phyloP scores from a whole-genome alignment of 1,284 basidiomycete genomes.

The Mycosarcoma maydis region DNA sequence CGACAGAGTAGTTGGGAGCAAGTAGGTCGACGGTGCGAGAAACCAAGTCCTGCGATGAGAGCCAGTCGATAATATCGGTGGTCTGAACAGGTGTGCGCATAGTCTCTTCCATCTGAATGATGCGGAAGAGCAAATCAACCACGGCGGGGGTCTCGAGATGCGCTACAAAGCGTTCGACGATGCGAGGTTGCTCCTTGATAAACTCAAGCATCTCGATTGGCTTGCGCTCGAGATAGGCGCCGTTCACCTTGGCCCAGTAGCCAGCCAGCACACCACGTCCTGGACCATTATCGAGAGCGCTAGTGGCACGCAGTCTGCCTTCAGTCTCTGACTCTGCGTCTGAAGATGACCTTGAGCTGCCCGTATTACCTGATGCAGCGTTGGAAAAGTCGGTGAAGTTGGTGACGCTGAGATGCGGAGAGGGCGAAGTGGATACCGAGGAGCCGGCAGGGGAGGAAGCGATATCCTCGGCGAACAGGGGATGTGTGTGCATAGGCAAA shows the following conservation, averaged over 20 bases:
- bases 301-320: constrained; percentile 37
- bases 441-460: constrained; percentile 17
- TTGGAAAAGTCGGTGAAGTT: constrained; percentile 31
- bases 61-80: constrained; percentile 86
- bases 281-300: constrained; percentile 67
- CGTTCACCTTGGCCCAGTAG: constrained; percentile 82
- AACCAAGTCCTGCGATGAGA: constrained; percentile 85
- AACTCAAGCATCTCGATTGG: constrained; percentile 93
- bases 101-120: constrained; percentile 89
- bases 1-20: constrained; percentile 79
- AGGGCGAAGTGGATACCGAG: constrained; percentile 36
- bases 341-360: constrained; percentile 28
- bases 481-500: constrained; percentile 62
- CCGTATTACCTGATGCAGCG: constrained; percentile 16
- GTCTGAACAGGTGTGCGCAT: constrained; percentile 72
- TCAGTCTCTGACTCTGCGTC: constrained; percentile 26
- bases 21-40: constrained; percentile 82
- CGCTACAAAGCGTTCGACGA: constrained; percentile 83
- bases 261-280: constrained; percentile 70
- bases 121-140: constrained; percentile 88
- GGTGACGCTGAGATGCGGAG: constrained; percentile 41
- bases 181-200: constrained; percentile 81
- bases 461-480: constrained; percentile 53
- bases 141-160: constrained; percentile 91
- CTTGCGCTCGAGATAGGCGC: constrained; percentile 84